Conservation (phyloP, 2,329 filamentous ascomycete species). For the Cytospora paraplurivora region DNA sequence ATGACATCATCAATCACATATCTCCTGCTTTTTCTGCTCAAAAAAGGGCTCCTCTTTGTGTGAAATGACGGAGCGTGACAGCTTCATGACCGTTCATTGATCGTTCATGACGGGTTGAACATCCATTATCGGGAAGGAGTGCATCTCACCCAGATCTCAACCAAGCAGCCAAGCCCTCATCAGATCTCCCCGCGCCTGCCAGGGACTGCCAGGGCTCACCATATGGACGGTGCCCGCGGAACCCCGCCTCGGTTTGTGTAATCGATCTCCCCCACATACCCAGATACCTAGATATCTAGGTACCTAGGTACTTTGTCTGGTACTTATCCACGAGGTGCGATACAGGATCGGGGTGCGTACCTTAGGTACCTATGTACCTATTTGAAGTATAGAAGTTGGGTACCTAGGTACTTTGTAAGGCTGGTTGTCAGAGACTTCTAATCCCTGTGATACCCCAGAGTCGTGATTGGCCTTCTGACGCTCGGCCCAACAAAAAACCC, state of each 20-base stretch:
- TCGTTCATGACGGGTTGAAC: background rate
- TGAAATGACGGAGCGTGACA: background rate
- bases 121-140: background rate
- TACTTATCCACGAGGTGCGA: too few species aligned
- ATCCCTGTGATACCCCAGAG: background rate
- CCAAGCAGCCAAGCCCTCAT: too few species aligned
- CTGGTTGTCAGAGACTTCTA: background rate
- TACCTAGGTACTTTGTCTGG: too few species aligned
- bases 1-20: too few species aligned
- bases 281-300: too few species aligned
- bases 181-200: too few species aligned
- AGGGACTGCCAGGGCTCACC: background rate
- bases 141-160: background rate
- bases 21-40: too few species aligned
- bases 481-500: background rate
- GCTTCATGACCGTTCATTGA: background rate
- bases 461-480: background rate
- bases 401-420: background rate
- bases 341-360: too few species aligned
- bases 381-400: too few species aligned
- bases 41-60: too few species aligned
- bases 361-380: too few species aligned
- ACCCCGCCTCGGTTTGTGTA: background rate
- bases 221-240: background rate
- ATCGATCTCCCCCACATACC: background rate